phyloP scores from a whole-genome alignment of 148 eudicot genomes.

The Mesembryanthemum crystallinum region DNA sequence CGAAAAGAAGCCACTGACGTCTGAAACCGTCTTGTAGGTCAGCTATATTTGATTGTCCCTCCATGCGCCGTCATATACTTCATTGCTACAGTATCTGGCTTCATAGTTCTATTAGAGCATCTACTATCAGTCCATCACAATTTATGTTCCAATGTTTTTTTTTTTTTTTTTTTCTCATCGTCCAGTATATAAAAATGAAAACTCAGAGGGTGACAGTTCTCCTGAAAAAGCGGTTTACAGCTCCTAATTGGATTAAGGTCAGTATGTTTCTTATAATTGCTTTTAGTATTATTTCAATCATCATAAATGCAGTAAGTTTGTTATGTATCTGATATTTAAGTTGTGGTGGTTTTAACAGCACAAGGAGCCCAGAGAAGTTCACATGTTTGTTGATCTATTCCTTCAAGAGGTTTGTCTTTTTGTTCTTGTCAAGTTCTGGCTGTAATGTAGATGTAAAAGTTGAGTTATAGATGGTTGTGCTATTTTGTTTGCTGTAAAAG shows the following conservation, averaged over 20 bases:
- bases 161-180: background rate
- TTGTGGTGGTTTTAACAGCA: slow-evolving; percentile 57
- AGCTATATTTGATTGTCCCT: background rate
- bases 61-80: background rate
- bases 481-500: too few species aligned
- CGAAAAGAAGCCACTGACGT: background rate
- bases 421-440: slow-evolving; percentile 14
- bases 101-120: background rate
- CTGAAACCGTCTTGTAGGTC: background rate
- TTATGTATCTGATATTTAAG: slow-evolving; percentile 8
- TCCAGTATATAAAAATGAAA: slow-evolving; percentile 86
- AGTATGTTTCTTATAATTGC: slow-evolving; percentile 24
- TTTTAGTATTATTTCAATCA: background rate
- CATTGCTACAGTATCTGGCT: background rate
- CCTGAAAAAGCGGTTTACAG: slow-evolving; percentile 78
- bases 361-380: slow-evolving; percentile 99
- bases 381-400: slow-evolving; percentile 94
- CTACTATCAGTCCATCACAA: background rate
- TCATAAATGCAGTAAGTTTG: slow-evolving; percentile 1
- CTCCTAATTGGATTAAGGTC: slow-evolving; percentile 98
- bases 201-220: slow-evolving; percentile 85
- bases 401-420: slow-evolving; percentile 74
- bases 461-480: background rate
- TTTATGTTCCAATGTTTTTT: background rate
- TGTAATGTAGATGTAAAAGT: background rate